Conservation (phyloP, 139 green algal species). For the Closterium sp. region DNA sequence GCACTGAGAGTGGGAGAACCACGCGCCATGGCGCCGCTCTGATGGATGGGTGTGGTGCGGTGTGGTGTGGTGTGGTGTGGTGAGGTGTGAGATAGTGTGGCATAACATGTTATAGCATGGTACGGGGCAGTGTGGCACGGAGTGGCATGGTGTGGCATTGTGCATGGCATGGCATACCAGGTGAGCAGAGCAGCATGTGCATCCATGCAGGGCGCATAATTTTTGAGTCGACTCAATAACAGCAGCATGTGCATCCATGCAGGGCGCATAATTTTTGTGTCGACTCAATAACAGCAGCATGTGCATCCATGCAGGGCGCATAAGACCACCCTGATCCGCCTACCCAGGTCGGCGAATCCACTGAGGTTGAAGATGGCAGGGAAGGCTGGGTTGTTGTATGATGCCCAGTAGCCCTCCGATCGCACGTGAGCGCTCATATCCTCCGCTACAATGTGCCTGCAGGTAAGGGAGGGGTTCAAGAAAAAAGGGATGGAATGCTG, state of each 20-base stretch:
- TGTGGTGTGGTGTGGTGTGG: neutral
- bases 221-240: too few species aligned
- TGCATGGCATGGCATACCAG: slow-evolving; percentile 52
- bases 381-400: slow-evolving; percentile 77
- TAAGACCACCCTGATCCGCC: neutral
- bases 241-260: too few species aligned
- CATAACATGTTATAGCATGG: neutral
- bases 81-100: neutral
- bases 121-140: slow-evolving; percentile 48
- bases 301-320: too few species aligned
- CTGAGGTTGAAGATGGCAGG: slow-evolving; percentile 2
- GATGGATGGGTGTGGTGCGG: neutral
- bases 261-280: too few species aligned
- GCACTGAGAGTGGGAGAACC: slow-evolving; percentile 48
- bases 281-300: too few species aligned
- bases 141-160: slow-evolving; percentile 19
- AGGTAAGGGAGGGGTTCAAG: too few species aligned
- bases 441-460: too few species aligned
- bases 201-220: too few species aligned
- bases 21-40: neutral
- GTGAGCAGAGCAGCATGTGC: too few species aligned
- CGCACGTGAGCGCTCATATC: neutral
- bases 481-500: too few species aligned
- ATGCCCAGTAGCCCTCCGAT: slow-evolving; percentile 63
- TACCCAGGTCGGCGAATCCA: neutral